Conservation (phyloP, 495 filamentous ascomycete species). For the Trypethelium eluteriae region DNA sequence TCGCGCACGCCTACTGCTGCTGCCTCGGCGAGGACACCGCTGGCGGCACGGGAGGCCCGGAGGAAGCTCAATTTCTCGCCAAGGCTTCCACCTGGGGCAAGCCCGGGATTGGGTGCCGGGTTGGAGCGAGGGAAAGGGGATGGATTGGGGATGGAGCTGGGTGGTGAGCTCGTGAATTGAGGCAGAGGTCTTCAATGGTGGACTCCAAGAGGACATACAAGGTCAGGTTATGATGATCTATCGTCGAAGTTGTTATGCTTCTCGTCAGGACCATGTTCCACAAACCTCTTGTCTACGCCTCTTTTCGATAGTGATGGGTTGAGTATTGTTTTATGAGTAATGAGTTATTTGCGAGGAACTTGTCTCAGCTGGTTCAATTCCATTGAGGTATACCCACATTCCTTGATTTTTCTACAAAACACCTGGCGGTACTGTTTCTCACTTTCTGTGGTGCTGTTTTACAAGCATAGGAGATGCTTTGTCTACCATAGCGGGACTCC, state of each 20-base stretch:
- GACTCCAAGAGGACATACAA: neutral
- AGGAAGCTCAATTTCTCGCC: slow-evolving; percentile 62
- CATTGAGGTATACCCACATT: neutral
- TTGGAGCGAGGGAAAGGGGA: slow-evolving; percentile 27
- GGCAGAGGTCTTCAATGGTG: slow-evolving; percentile 26
- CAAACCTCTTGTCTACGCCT: neutral
- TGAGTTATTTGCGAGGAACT: neutral
- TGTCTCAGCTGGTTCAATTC: neutral
- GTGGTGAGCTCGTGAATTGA: slow-evolving; percentile 44
- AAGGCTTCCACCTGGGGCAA: slow-evolving; percentile 44
- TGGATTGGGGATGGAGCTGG: slow-evolving; percentile 47
- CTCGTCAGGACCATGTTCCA: neutral
- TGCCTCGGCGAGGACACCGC: slow-evolving; percentile 49
- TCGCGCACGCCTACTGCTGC: slow-evolving; percentile 39
- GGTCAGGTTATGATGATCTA: neutral
- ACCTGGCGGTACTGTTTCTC: slow-evolving; percentile 3
- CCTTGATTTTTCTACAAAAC: neutral
- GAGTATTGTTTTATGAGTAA: neutral
- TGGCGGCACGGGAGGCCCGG: slow-evolving; percentile 48
- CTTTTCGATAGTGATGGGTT: neutral
- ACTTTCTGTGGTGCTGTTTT: neutral
- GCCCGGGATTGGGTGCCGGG: slow-evolving; percentile 29
- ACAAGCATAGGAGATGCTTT: neutral
- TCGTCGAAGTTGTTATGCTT: neutral
- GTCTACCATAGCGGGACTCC: neutral